phyloP scores from a whole-genome alignment of 768 basidiomycete genomes.

The Trametes coccinea region DNA sequence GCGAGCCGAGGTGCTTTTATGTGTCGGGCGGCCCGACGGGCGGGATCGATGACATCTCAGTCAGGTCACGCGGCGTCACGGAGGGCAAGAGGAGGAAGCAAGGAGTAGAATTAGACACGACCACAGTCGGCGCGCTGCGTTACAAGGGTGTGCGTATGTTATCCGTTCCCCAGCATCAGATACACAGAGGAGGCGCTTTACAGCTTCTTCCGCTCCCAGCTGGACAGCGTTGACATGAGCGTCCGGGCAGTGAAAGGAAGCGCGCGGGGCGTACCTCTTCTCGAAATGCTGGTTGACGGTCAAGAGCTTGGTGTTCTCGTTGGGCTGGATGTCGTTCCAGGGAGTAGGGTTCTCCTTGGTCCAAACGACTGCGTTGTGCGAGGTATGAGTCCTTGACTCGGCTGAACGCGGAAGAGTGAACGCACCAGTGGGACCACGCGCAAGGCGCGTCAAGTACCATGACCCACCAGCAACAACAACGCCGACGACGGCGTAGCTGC shows the following conservation, averaged over 20 bases:
- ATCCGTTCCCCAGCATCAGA: background rate
- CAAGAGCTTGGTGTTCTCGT: slow-evolving; percentile 73
- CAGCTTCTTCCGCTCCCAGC: slow-evolving; percentile 77
- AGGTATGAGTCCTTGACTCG: background rate
- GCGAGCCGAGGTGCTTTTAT: background rate
- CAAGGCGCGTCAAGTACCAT: slow-evolving; percentile 47
- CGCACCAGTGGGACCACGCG: slow-evolving; percentile 44
- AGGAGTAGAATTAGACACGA: slow-evolving; percentile 2
- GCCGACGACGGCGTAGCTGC: slow-evolving; percentile 52
- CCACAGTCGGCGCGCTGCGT: background rate
- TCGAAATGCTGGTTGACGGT: slow-evolving; percentile 73
- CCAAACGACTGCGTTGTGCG: slow-evolving; percentile 49
- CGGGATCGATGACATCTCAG: slow-evolving; percentile 8
- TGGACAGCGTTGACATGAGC: slow-evolving; percentile 30
- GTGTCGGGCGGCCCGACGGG: background rate
- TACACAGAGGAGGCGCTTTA: slow-evolving; percentile 34
- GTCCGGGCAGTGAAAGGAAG: slow-evolving; percentile 12
- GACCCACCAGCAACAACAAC: slow-evolving; percentile 41
- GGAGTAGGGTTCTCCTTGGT: slow-evolving; percentile 78
- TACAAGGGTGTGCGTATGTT: slow-evolving; percentile 10
- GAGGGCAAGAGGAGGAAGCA: background rate
- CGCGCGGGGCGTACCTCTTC: slow-evolving; percentile 54
- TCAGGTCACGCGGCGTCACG: slow-evolving; percentile 14
- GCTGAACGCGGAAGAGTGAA: slow-evolving; percentile 2
- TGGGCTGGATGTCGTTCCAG: slow-evolving; percentile 80